phyloP scores from a whole-genome alignment of 2,329 filamentous ascomycete genomes.

The Clarireedia homoeocarpa region DNA sequence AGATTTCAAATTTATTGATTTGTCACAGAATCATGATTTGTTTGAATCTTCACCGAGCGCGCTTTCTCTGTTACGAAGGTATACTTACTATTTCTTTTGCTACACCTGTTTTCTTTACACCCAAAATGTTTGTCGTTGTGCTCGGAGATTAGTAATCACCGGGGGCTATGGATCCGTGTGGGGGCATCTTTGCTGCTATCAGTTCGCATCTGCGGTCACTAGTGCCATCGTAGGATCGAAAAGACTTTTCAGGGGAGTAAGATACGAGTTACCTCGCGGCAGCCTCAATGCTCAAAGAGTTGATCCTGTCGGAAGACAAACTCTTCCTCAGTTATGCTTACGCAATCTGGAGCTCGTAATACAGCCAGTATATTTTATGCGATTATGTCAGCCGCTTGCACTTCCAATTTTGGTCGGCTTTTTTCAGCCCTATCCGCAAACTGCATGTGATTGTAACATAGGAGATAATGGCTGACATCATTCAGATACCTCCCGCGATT shows the following conservation, averaged over 20 bases:
- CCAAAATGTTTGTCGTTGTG: not conserved
- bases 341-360: not conserved
- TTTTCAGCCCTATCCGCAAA: constrained; percentile 2
- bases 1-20: constrained; percentile 79
- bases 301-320: too few species aligned
- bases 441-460: not conserved
- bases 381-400: not conserved
- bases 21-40: constrained; percentile 80
- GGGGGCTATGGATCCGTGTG: not conserved
- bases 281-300: too few species aligned
- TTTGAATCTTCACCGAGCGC: constrained; percentile 70
- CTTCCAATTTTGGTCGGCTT: not conserved
- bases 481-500: constrained; percentile 70
- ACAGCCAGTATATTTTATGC: constrained; percentile 3
- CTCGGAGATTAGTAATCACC: constrained; percentile 1
- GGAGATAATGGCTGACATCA: constrained; percentile 3
- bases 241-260: not conserved
- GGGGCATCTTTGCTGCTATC: too few species aligned
- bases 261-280: too few species aligned
- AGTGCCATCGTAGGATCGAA: not conserved
- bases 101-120: not conserved
- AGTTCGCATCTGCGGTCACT: too few species aligned
- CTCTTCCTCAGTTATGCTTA: not conserved
- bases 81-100: constrained; percentile 23
- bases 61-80: constrained; percentile 67